phyloP scores from a whole-genome alignment of 108 stramenopile species.

The Skeletonema marinoi region DNA sequence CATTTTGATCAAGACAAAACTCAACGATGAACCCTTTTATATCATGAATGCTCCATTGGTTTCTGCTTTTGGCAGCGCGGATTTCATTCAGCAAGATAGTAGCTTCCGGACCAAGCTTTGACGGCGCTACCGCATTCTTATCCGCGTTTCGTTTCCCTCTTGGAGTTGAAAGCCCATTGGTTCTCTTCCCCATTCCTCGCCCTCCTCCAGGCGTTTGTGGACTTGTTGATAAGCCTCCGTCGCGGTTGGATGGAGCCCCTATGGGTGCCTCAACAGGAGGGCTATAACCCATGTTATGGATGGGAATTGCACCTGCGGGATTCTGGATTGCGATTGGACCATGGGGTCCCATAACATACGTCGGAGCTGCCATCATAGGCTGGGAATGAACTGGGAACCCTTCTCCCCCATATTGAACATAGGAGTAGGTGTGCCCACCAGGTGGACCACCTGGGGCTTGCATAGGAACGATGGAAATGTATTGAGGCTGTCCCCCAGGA shows the following conservation, averaged over 20 bases:
- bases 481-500: constrained; percentile 45
- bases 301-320: neutral
- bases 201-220: constrained; percentile 6
- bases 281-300: constrained; percentile 4
- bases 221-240: neutral
- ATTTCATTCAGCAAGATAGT: constrained; percentile 66
- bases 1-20: constrained; percentile 98
- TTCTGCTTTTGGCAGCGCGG: constrained; percentile 75
- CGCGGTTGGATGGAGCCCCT: neutral
- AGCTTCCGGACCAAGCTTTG: constrained; percentile 54
- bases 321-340: constrained; percentile 8
- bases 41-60: constrained; percentile 71
- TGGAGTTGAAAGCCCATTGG: constrained; percentile 22
- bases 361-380: constrained; percentile 12
- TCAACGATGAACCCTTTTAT: constrained; percentile 83
- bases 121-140: constrained; percentile 35
- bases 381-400: constrained; percentile 26
- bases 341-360: constrained; percentile 1
- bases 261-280: constrained; percentile 6
- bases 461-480: constrained; percentile 67
- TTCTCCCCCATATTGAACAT: constrained; percentile 49
- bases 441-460: constrained; percentile 42
- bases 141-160: constrained; percentile 34
- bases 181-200: constrained; percentile 25
- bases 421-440: constrained; percentile 54